phyloP scores from a whole-genome alignment of 2,329 filamentous ascomycete genomes.

The Trichoderma arundinaceum region DNA sequence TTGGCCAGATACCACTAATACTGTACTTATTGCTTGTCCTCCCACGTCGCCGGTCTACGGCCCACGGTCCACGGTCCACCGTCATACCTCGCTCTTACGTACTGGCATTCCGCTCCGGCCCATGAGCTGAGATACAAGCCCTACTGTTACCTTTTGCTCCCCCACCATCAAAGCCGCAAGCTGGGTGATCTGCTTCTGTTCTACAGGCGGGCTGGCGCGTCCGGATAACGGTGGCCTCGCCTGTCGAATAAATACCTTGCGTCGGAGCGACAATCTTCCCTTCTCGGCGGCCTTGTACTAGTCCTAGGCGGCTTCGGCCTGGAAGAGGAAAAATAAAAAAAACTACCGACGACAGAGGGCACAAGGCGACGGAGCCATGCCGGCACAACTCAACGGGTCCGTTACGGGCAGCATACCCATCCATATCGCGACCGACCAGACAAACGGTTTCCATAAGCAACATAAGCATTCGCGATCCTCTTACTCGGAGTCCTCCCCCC shows the following conservation, averaged over 20 bases:
- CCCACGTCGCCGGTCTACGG: constrained; percentile 33
- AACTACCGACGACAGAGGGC: constrained; percentile 30
- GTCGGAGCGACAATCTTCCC: constrained; percentile 18
- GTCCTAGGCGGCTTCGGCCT: constrained; percentile 30
- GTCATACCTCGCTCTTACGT: constrained; percentile 46
- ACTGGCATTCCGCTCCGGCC: constrained; percentile 37
- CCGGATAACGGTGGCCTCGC: constrained; percentile 39
- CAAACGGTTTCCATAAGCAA: constrained; percentile 48
- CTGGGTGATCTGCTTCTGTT: constrained; percentile 29
- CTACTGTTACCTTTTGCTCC: constrained; percentile 24
- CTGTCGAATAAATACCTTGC: constrained; percentile 34
- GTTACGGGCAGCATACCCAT: constrained; percentile 49
- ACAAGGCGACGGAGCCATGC: constrained; percentile 43
- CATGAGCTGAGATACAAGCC: constrained; percentile 33
- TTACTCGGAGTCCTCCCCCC: constrained; percentile 64
- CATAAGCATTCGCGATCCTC: constrained; percentile 68
- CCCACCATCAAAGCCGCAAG: constrained; percentile 30
- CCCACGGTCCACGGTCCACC: constrained; percentile 37
- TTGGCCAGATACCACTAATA: constrained; percentile 37
- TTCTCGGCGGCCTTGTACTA: constrained; percentile 25
- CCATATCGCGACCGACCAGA: constrained; percentile 46
- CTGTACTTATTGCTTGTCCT: constrained; percentile 18
- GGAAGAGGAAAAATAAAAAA: too few species aligned
- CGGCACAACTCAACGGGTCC: constrained; percentile 48
- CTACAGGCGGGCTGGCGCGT: constrained; percentile 36